Evolutionary conservation across 208 protist genomes (phyloP), one percentile per base, ranked within the genome.

Genomic region (Acanthamoeba royreba): DNA sequence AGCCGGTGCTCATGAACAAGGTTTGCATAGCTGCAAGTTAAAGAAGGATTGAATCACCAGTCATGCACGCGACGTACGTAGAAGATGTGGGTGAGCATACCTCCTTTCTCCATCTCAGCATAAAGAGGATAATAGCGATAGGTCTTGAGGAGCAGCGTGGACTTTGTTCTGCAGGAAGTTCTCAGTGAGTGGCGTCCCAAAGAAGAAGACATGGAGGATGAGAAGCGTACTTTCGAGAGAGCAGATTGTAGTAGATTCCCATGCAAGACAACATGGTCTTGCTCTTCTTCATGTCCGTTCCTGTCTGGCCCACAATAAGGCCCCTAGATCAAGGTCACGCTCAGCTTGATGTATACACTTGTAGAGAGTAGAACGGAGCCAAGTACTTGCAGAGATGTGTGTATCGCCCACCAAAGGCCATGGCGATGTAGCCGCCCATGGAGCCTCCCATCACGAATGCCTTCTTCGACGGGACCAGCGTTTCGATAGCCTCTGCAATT

Each of bases 271-370:
- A 45, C 74, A 85, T 85, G 1, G 74, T 85, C 43, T 31, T 49
- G 74, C 74, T 85, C 8, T 85, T 85, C 74, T 85, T 47, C 74
- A 85, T 85, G n/a, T 85, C 74, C 43, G 74, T 85, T 4, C 74
- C 74, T 17, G 74, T 19, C 40, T 85, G 74, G 0, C 43, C 74
- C 7, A 85, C 22, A 5, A 85, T 85, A 25, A 85, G 33, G 74
- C 74, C 74, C n/a, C 74, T 85, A n/a, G 25, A 11, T 55, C 22
- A n/a, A 25, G 1, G 52, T 61, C 22, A 1, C 9, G 52, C n/a
- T 17, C 52, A n/a, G 58, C 15, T 1, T 66, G 15, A 9, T 22
- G 35, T 2, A 31, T 66, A 31, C 22, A 31, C 25, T 22, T 66
- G 0, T 5, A 9, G 19, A 5, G 55, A 66, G 55, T 17, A 28